Percentiles rank a stretch among this genome's conserved stretches.
Conservation (phyloP, 306 rosid genomes). For the Potentilla sterilis region DNA sequence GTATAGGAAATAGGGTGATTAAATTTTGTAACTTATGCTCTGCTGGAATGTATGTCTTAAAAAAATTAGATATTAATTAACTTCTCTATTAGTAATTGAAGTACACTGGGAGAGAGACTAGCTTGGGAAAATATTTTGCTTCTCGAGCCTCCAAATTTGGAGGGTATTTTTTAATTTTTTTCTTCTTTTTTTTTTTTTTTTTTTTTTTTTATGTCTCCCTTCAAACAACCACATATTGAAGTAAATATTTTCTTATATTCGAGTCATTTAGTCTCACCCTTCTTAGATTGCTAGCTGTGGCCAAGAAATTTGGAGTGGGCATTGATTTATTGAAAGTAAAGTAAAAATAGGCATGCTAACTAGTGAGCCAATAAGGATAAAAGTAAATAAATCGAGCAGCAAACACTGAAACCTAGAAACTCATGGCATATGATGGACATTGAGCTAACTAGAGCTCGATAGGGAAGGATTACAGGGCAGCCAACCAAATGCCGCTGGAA, state of each 20-base stretch:
- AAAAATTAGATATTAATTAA: background rate
- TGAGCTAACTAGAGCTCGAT: background rate
- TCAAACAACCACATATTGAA: background rate
- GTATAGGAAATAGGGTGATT: background rate
- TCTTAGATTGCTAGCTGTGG: background rate
- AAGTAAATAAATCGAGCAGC: background rate
- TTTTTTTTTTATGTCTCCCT: background rate
- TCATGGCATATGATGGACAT: background rate
- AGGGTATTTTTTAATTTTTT: too few relatives aligned
- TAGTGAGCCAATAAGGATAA: background rate
- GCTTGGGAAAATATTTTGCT: background rate
- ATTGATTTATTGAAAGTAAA: background rate
- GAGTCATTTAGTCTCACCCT: background rate
- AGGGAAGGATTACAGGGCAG: background rate
- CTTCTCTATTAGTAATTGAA: background rate
- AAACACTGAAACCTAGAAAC: background rate
- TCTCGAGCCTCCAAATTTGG: background rate
- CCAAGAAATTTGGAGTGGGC: background rate
- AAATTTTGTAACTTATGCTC: background rate
- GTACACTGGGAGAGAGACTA: background rate
- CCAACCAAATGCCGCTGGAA: background rate
- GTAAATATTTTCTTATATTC: background rate
- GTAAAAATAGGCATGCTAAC: background rate
- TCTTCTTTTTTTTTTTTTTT: background rate
- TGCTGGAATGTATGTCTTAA: background rate